phyloP scores from a whole-genome alignment of 176 grass and related monocot genomes.

The Phyllostachys edulis region DNA sequence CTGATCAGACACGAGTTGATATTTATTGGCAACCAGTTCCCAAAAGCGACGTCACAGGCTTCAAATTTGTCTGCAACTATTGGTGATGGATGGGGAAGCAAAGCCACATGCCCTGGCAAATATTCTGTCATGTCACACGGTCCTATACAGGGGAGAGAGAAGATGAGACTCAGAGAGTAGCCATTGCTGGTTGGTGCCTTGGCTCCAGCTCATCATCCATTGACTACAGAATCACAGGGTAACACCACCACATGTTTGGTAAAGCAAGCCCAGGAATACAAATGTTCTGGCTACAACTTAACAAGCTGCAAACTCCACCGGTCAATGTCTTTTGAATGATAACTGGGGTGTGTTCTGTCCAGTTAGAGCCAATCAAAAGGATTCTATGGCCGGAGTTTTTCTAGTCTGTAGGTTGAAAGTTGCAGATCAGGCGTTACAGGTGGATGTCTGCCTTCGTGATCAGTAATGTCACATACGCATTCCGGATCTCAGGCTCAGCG shows the following conservation, averaged over 20 bases:
- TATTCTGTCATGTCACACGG: conserved; percentile 44
- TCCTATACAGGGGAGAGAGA: not conserved
- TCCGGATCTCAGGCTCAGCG: conserved; percentile 14
- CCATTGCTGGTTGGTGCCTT: conserved; percentile 26
- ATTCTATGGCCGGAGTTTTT: not conserved
- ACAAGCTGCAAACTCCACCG: not conserved
- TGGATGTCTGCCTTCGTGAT: conserved; percentile 17
- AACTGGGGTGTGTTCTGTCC: not conserved
- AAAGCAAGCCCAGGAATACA: not conserved
- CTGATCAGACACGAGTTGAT: not conserved
- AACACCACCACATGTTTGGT: conserved; percentile 23
- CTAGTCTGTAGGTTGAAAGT: not conserved
- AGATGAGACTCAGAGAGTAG: not conserved
- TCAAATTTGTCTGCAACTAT: conserved; percentile 29
- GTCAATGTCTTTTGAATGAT: not conserved
- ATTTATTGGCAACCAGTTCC: not conserved
- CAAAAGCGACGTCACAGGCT: conserved; percentile 7
- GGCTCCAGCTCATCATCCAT: conserved; percentile 53
- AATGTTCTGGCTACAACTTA: not conserved
- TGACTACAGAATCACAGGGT: not conserved
- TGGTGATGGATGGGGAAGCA: not conserved
- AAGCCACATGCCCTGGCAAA: conserved; percentile 46
- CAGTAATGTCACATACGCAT: not conserved
- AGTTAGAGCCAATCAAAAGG: not conserved
- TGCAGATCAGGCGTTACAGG: not conserved